phyloP scores from a whole-genome alignment of 257 asterid genomes.

The Solanum peruvianum region DNA sequence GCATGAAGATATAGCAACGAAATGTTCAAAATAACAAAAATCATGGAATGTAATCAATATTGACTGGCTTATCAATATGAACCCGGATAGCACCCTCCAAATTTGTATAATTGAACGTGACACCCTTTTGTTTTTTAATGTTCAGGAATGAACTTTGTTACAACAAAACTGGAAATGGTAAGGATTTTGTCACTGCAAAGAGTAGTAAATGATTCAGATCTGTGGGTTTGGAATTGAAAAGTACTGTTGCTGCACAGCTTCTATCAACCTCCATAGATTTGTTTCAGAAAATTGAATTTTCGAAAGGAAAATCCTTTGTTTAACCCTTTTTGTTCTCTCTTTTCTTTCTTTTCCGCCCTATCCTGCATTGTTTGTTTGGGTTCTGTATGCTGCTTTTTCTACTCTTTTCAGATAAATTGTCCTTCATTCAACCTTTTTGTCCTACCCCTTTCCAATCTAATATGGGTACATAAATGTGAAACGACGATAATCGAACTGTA shows the following conservation, averaged over 20 bases:
- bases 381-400: neutral
- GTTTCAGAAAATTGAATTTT: neutral
- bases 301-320: neutral
- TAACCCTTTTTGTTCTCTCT: too few relatives aligned
- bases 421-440: neutral
- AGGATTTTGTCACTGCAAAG: neutral
- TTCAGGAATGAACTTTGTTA: neutral
- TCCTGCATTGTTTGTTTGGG: neutral
- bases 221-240: neutral
- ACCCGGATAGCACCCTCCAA: neutral
- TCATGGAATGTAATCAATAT: neutral
- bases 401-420: neutral
- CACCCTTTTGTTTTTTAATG: neutral
- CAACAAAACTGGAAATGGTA: neutral
- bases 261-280: neutral
- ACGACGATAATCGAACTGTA: too few relatives aligned
- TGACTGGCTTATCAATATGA: neutral
- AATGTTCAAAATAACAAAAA: neutral
- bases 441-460: neutral
- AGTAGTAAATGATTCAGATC: neutral
- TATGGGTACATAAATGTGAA: too few relatives aligned
- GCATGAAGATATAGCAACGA: constrained; percentile 23
- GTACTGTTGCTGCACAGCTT: neutral
- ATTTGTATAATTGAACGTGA: constrained; percentile 30
- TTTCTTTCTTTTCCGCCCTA: neutral